Conservation (phyloP, 306 rosid species). For the Medicago ruthenica region DNA sequence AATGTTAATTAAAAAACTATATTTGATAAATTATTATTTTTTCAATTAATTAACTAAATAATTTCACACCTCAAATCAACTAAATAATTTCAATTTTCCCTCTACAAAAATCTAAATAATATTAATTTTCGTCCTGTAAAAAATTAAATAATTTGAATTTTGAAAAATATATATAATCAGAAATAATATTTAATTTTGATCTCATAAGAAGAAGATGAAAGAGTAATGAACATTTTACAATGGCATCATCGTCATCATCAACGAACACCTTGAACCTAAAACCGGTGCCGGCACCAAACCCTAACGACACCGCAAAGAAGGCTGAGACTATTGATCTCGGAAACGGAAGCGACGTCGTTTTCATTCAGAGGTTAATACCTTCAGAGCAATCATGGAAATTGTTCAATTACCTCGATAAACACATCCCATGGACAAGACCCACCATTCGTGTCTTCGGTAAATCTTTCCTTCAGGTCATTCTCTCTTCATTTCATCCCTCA, state of each 20-base stretch:
- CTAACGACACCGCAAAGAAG: slow-evolving; percentile 45
- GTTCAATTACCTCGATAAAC: slow-evolving; percentile 69
- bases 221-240: background rate
- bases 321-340: slow-evolving; percentile 62
- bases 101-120: no score
- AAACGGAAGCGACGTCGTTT: slow-evolving; percentile 77
- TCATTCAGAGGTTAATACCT: slow-evolving; percentile 59
- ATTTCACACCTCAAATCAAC: no score
- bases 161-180: no score
- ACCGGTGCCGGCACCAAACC: slow-evolving; percentile 44
- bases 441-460: slow-evolving; percentile 83
- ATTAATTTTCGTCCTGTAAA: no score
- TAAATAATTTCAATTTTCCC: no score
- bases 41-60: no score
- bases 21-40: no score
- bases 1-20: no score
- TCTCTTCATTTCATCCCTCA: background rate
- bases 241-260: slow-evolving; percentile 3
- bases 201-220: no score
- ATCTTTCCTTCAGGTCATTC: slow-evolving; percentile 66
- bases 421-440: slow-evolving; percentile 89
- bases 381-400: slow-evolving; percentile 74
- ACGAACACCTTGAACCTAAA: slow-evolving; percentile 65
- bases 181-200: no score
- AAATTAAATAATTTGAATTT: no score